Conservation (phyloP, 2,329 filamentous ascomycete species). For the Tolypocladium guangdongense region DNA sequence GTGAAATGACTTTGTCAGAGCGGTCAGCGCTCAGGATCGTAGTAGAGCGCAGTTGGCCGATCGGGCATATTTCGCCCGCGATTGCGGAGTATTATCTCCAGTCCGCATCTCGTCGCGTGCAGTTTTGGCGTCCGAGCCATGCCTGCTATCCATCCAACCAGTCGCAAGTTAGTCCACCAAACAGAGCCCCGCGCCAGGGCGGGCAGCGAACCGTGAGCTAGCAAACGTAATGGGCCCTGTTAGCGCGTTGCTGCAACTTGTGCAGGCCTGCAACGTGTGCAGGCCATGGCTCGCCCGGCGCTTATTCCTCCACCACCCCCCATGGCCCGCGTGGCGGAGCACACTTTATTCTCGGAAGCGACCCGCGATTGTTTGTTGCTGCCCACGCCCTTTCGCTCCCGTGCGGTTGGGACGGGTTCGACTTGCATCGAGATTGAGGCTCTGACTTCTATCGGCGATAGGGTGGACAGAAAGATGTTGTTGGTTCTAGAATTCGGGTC, state of each 20-base stretch:
- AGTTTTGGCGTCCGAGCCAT: background rate
- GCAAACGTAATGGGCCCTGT: background rate
- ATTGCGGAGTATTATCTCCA: background rate
- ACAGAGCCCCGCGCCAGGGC: background rate
- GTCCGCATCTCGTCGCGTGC: background rate
- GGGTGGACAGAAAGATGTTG: background rate
- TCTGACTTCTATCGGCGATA: background rate
- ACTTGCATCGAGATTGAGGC: background rate
- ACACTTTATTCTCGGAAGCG: background rate
- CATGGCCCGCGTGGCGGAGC: background rate
- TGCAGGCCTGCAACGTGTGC: background rate
- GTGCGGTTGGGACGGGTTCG: background rate
- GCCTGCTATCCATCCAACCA: background rate
- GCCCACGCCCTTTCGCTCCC: background rate
- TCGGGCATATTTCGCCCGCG: background rate
- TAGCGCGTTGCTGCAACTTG: background rate
- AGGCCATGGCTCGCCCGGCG: background rate
- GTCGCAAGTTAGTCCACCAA: background rate
- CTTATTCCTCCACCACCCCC: slow-evolving; percentile 1
- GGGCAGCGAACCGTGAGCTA: background rate
- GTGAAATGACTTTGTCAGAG: background rate
- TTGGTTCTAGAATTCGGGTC: background rate
- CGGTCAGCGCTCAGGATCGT: background rate
- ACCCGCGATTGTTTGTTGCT: background rate
- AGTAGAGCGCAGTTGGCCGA: background rate